Evolutionary conservation across 1,139 yeast genomes (phyloP), one percentile per base, ranked within the genome.

Genomic region (Candida sp.): DNA sequence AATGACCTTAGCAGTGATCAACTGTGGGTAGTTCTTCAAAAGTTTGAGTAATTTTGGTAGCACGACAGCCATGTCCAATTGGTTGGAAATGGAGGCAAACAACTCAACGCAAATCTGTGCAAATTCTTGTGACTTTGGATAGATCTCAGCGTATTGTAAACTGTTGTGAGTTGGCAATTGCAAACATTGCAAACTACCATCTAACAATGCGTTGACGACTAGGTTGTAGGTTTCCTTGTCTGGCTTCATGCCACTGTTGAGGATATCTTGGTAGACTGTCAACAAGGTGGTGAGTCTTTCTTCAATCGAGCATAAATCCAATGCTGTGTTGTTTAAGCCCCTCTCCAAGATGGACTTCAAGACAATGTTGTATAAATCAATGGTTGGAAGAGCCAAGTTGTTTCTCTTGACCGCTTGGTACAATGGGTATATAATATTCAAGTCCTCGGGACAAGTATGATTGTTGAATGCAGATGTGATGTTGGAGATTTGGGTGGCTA

Each of bases 231-330:
- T 85, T 31, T 72, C 72, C 38, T 63, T 59, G 38, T 78, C 73
- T 23, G 94, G 94, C 59, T 82, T 85, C 39, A 84, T 55, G 49
- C 69, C 73, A 50, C 69, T 72, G 52, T 49, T 46, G 27, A 88
- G 72, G 59, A 86, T 68, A 60, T 86, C 92, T 49, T 87, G 89
- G 63, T 88, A 88, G 38, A 86, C 83, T 12, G 85, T 85, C 55
- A 88, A 69, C 53, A 88, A 64, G 49, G 78, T 82, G 3, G 90
- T 86, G 60, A 87, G 72, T 59, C 69, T 69, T 26, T 63, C 57
- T 56, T 77, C 82, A 12, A 72, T 66, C 22, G 69, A 66, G 31
- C 62, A 66, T 5, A 72, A 49, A 3, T 61, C 50, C 2, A 46
- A 25, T 8, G 63, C 67, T 4, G 48, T 44, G 17, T 28, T 44